Base-by-base conservation (phyloP, 2,329 filamentous ascomycete genomes). In the Trichoderma atrobrunneum region DNA sequence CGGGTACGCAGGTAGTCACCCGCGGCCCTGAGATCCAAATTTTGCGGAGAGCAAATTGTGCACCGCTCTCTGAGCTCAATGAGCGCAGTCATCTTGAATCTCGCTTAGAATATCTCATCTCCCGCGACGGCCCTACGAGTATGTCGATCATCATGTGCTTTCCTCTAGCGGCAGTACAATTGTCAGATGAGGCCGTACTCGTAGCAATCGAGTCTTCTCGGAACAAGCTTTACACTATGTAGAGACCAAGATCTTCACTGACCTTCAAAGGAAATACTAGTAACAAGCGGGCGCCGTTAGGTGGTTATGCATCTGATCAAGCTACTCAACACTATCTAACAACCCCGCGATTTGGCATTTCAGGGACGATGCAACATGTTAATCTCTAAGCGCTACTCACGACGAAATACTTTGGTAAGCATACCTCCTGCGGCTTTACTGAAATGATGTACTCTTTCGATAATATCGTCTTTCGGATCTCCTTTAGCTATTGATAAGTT, bases 151-250 rank as follows among this genome's bases (percentile, higher is more conserved):
- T 59, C 14, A 32, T 48, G 18, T 30, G 54, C 24, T n/a, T 32
- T 6, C 24, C 3, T 14, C 26, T 32, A 16, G n/a, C 32, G 12
- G 14, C 24, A 14, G 32, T 61, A 34, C 14, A 11, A 16, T 12
- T 24, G 8, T 26, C 14, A 32, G 51, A 67, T 59, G 32, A 32
- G 24, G 51, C 14, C n/a, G 51, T 21, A 30, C 32, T n/a, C n/a
- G 51, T 21, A 30, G 36, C 54, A 39, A 36, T 59, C 30, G 24
- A 59, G 26, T 48, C n/a, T 34, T 28, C 11, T 32, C 64, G n/a
- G 36, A 62, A 70, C 56, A 70, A 70, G 66, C 57, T 54, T 67
- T 59, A 34, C 34, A 67, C 30, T 59, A 59, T 28, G 26, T 21
- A n/a, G 18, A 48, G 12, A 14, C 63, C 56, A 68, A 68, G 54